phyloP scores from a whole-genome alignment of 805 yeast genomes.

The Metschnikowia santaceciliae region DNA sequence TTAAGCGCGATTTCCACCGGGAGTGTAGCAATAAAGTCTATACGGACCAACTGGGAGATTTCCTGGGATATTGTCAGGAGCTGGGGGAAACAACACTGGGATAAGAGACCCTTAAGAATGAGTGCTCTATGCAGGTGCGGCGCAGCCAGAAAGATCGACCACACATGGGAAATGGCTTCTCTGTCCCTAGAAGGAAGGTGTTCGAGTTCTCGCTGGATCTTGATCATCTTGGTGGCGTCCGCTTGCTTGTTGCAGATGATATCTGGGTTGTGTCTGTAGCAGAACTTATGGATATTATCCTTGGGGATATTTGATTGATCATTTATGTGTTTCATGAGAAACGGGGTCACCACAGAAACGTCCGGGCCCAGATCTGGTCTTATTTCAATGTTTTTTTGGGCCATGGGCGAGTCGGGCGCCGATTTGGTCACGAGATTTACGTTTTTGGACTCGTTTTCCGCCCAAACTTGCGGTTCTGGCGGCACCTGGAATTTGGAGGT shows the following conservation, averaged over 20 bases:
- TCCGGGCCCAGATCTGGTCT: conserved; percentile 4
- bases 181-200: conserved; percentile 66
- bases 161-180: conserved; percentile 72
- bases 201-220: conserved; percentile 56
- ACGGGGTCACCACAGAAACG: conserved; percentile 37
- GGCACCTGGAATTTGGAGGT: background rate
- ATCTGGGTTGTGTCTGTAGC: conserved; percentile 93
- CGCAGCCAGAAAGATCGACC: conserved; percentile 80
- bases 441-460: background rate
- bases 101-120: conserved; percentile 75
- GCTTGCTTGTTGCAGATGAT: conserved; percentile 66
- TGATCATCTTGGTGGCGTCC: conserved; percentile 60
- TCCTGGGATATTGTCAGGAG: conserved; percentile 80
- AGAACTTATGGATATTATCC: conserved; percentile 63
- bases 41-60: conserved; percentile 72
- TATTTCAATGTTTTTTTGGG: background rate
- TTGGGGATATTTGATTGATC: conserved; percentile 41
- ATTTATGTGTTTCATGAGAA: conserved; percentile 36
- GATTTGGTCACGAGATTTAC: conserved; percentile 1
- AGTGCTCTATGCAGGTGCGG: conserved; percentile 63
- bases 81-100: conserved; percentile 95
- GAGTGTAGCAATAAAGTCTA: conserved; percentile 80
- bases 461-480: conserved; percentile 2
- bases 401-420: background rate
- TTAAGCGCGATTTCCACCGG: conserved; percentile 85